Evolutionary conservation across 768 basidiomycete species (phyloP), one percentile per base, ranked within the genome.

Genomic region (Agaricus blazei): DNA sequence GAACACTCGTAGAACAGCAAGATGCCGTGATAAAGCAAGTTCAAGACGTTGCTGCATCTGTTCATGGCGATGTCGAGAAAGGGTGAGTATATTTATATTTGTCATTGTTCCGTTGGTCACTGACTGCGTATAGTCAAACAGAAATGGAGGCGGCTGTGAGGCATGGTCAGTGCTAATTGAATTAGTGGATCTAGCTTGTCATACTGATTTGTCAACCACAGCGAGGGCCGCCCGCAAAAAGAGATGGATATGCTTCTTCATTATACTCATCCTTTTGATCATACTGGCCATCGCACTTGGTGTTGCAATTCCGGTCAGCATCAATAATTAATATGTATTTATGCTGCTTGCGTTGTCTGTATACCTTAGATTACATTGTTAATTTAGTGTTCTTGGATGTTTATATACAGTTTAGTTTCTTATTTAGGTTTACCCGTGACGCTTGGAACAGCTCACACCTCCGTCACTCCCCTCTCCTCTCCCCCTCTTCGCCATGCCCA

Each of bases 171-270:
- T 19, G 27, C 27, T 24, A 3, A n/a, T 41, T 49, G 14, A 34
- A 36, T 44, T 29, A 12, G n/a, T 19, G 26, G 44, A 26, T 31
- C 12, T 19, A 19, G 19, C 19, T 19, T 29, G 52, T 48, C 41
- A 47, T 47, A 49, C 56, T 63, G 28, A 62, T 45, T 27, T 37
- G 31, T 58, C 50, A 23, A 36, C 46, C 40, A 51, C 55, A 63
- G 64, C 63, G 0, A 75, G 84, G 11, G 69, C 76, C 26, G 89
- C 90, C 8, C 81, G 93, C 56, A 84, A 82, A 64, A 91, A 86
- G 71, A 84, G 91, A 58, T 91, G 88, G 88, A 88, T 88, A 71
- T 94, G 90, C 70, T 92, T 93, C 68, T 71, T 78, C 62, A 73
- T 89, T 48, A 67, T 77, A 51, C 58, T 92, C 27, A 57, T 83